Conservation (phyloP, 805 yeast genomes). For the Candida insectorum region DNA sequence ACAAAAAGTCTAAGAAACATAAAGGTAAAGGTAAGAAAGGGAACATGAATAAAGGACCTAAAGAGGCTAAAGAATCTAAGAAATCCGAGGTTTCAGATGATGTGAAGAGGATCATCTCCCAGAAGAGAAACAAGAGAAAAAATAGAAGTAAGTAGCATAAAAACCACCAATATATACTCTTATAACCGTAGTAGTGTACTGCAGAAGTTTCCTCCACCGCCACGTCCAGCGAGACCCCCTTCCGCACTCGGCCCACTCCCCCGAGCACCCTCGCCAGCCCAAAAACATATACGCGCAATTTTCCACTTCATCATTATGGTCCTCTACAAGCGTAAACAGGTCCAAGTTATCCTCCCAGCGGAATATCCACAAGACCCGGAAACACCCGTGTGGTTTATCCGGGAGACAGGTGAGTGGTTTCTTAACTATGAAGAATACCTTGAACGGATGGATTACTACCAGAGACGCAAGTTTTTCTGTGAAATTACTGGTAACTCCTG, state of each 20-base stretch:
- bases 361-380: constrained; percentile 52
- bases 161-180: no score
- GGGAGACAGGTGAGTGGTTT: constrained; percentile 90
- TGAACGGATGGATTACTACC: constrained; percentile 66
- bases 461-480: constrained; percentile 80
- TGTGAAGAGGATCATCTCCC: constrained; percentile 61
- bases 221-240: no score
- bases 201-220: no score
- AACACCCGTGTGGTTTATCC: constrained; percentile 74
- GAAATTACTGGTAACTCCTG: constrained; percentile 94
- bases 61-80: constrained; percentile 4
- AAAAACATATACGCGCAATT: no score
- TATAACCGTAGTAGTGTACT: no score
- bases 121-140: constrained; percentile 65
- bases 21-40: constrained; percentile 38
- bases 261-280: no score
- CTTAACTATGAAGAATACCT: constrained; percentile 71
- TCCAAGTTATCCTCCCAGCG: constrained; percentile 55
- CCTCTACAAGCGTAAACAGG: constrained; percentile 70
- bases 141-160: constrained; percentile 40
- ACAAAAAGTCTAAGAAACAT: constrained; percentile 13
- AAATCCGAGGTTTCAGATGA: constrained; percentile 47
- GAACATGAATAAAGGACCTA: constrained; percentile 41
- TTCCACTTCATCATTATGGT: constrained; percentile 46
- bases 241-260: no score